Evolutionary conservation across 2,329 filamentous ascomycete species (phyloP), one percentile per base, ranked within the genome.

Genomic region (Aspergillus sojae): DNA sequence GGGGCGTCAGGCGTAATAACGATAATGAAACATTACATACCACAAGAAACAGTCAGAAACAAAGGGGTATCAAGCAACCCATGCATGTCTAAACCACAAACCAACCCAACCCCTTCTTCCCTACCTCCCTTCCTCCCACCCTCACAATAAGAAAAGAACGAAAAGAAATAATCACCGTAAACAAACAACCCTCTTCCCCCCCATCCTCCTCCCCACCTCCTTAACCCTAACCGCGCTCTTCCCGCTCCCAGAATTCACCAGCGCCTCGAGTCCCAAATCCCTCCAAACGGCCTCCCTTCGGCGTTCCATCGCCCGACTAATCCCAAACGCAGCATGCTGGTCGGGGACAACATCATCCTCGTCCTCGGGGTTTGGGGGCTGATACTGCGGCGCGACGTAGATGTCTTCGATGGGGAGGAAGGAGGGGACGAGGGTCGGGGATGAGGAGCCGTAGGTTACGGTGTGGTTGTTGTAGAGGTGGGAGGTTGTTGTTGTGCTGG

Each of bases 311-410:
- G 87, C 88, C 48, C 87, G 79, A 73, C 86, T 83, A 63, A 90
- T 90, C 1, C 88, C 88, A 76, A 89, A 90, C 2, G 87, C 88
- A 0, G 88, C 88, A 74, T 89, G 88, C 75, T 89, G 87, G 68
- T 89, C 87, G 0, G 88, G 88, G 16, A 89, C 87, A 3, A 89
- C 85, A 67, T 89, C 88, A 65, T 89, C 88, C 73, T 90, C 87
- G 66, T 89, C 88, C 72, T 89, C 88, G 0, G 88, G 88, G 65
- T 89, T 89, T 16, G 87, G 75, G 0, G 88, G 88, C 70, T 89
- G 86, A 62, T 87, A 83, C 62, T 89, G 84, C 19, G 84, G 82
- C 7, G 84, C 79, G 2, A 90, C 83, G 69, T 86, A 83, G 72
- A 90, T 88, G 54, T 88, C 85, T 72, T 90, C 88, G 60, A 82